Evolutionary conservation across 768 basidiomycete genomes (phyloP).

Genomic region (Psilocybe azurescens): DNA sequence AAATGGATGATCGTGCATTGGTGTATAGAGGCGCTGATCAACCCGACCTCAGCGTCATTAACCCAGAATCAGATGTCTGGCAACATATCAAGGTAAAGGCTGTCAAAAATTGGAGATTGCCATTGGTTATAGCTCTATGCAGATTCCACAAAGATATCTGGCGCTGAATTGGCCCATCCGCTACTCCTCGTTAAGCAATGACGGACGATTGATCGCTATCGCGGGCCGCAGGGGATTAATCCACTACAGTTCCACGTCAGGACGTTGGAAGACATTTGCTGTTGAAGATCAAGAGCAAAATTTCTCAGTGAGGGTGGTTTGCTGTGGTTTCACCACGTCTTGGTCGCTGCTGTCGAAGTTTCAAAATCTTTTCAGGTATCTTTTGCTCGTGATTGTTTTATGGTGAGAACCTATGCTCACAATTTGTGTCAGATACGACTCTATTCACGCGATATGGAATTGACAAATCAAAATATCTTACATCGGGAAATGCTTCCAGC

Average conservation of each 20-base stretch:
- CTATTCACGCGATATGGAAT: constrained; percentile 91
- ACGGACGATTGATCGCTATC: constrained; percentile 91
- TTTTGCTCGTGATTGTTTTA: neutral
- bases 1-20: constrained; percentile 92
- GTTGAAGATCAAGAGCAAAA: constrained; percentile 84
- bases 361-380: constrained; percentile 77
- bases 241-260: constrained; percentile 94
- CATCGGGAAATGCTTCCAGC: constrained; percentile 79
- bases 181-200: constrained; percentile 88
- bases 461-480: constrained; percentile 82
- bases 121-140: neutral
- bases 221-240: constrained; percentile 90
- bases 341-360: constrained; percentile 89
- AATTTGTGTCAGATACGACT: constrained; percentile 71
- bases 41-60: constrained; percentile 97
- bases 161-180: constrained; percentile 93
- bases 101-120: neutral
- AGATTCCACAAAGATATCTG: constrained; percentile 92
- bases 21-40: constrained; percentile 97
- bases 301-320: constrained; percentile 90
- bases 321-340: constrained; percentile 95
- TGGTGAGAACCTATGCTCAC: constrained; percentile 5
- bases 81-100: constrained; percentile 85
- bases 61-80: constrained; percentile 98
- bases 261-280: constrained; percentile 92